Evolutionary conservation across 2,329 filamentous ascomycete species (phyloP), one percentile per base, ranked within the genome.

Genomic region (Stagonosporopsis rhizophila): DNA sequence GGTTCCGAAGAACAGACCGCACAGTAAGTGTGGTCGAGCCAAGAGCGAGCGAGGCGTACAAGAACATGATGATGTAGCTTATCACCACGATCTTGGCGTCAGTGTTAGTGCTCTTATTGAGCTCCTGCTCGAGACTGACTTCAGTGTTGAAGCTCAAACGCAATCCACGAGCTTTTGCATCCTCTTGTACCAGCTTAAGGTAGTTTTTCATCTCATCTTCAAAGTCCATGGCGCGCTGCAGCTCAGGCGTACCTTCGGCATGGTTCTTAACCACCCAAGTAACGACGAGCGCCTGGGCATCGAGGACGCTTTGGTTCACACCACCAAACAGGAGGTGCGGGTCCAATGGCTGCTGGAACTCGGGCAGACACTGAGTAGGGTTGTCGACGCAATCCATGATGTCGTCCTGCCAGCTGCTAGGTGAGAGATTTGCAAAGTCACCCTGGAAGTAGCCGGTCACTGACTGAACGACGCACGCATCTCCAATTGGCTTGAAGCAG

Each of bases 21-120:
- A 93, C 79, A 1, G 89, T 91, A 53, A 96, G 81, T 6, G 90
- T 92, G 0, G 91, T 95, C 1, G 93, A 96, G 0, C 95, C 95
- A 0, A 99, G 82, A 0, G 95, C 93, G 49, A 99, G 79, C 6
- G 94, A 98, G 4, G 93, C 95, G 72, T 99, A 99, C 60, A 99
- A 79, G 77, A 99, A 99, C 95, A 99, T 99, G 80, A 97, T 91
- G 61, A 98, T 84, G 78, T 99, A 99, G 82, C 94, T 98, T 77
- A 99, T 89, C 50, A 94, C 87, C 22, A 99, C 87, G 68, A 99
- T 99, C 75, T 94, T 97, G 40, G 94, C 96, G 75, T 99, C 95
- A 0, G 95, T 98, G 76, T 99, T 99, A 45, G 92, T 97, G 34
- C 92, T 96, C 78, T 98, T 96, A 81, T 97, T 99, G 55, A 99